These are phyloP conservation scores for Puccinia sorghi DNA, from an alignment of 1,284 basidiomycete genomes.

Conservation along the genomic window DNA sequence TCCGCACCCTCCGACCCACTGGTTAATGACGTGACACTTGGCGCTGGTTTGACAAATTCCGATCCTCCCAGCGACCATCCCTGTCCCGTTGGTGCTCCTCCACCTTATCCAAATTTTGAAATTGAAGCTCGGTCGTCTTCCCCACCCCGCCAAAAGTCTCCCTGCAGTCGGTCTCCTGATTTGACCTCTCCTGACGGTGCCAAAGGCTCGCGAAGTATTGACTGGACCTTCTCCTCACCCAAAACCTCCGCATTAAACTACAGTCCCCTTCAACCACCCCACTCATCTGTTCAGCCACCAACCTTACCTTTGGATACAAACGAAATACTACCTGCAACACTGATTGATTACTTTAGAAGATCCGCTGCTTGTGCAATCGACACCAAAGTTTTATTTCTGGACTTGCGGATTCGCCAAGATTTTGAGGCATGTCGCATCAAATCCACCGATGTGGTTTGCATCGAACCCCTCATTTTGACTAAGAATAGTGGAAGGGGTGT, in stretches of 20 bases:
- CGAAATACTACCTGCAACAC: slow-evolving; percentile 38
- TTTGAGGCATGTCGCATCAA: slow-evolving; percentile 75
- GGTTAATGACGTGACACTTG: slow-evolving; percentile 38
- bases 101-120: slow-evolving; percentile 44
- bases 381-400: slow-evolving; percentile 73
- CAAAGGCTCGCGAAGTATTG: neutral
- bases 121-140: slow-evolving; percentile 9
- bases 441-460: slow-evolving; percentile 71
- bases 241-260: neutral
- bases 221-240: slow-evolving; percentile 23
- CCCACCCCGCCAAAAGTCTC: neutral
- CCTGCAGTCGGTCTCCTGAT: slow-evolving; percentile 26
- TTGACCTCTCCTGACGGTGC: neutral
- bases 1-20: slow-evolving; percentile 8
- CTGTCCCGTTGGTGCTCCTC: slow-evolving; percentile 18
- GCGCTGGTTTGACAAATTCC: slow-evolving; percentile 8
- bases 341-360: slow-evolving; percentile 45
- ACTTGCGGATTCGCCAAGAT: slow-evolving; percentile 75
- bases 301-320: slow-evolving; percentile 28
- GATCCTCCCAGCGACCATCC: neutral
- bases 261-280: neutral
- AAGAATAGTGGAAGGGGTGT: slow-evolving; percentile 71
- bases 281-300: neutral
- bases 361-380: slow-evolving; percentile 23
- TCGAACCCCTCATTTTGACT: slow-evolving; percentile 76